Evolutionary conservation across 176 grass and related monocot species (phyloP).

Genomic region (Oryza officinalis): DNA sequence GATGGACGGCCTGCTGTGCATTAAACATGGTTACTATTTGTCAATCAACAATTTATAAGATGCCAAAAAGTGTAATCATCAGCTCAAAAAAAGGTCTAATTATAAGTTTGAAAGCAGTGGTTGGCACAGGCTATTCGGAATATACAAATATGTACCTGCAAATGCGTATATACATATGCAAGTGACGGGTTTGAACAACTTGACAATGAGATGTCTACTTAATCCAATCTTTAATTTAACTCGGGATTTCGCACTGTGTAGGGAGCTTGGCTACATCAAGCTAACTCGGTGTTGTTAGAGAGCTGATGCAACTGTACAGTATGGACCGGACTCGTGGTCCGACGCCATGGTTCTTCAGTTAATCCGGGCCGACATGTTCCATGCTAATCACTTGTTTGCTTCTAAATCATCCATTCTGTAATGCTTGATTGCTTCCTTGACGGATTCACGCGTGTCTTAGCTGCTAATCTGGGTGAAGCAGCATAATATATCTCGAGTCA

Average conservation of each 20-base stretch:
- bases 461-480: neutral
- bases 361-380: neutral
- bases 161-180: too few relatives aligned
- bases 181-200: neutral
- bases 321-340: neutral
- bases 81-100: too few relatives aligned
- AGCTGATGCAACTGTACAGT: neutral
- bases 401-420: neutral
- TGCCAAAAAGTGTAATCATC: too few relatives aligned
- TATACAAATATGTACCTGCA: too few relatives aligned
- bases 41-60: too few relatives aligned
- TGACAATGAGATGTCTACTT: neutral
- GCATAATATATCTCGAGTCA: constrained; percentile 14
- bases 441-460: neutral
- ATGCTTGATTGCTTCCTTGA: neutral
- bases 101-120: too few relatives aligned
- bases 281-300: neutral
- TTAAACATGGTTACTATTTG: too few relatives aligned
- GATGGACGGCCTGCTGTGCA: too few relatives aligned
- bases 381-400: neutral
- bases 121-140: too few relatives aligned
- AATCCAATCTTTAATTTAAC: neutral
- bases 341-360: neutral
- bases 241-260: neutral
- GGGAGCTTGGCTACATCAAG: neutral